A percentile compares a stretch with the other conserved stretches of the same genome.
Conservation (phyloP, 1,284 basidiomycete species). For the Inonotus obliquus region DNA sequence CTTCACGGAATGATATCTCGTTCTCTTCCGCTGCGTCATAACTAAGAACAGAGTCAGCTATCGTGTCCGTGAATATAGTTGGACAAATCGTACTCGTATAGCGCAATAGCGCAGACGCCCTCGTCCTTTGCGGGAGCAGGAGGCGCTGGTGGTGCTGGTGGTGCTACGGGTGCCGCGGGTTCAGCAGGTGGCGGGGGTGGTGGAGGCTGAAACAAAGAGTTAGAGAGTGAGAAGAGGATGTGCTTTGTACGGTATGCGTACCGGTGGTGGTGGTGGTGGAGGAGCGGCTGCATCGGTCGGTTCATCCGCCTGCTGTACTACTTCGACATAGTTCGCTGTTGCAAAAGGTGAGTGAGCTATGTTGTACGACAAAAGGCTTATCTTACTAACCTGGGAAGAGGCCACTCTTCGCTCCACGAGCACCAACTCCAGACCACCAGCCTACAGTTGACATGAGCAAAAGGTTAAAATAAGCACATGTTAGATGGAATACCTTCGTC, state of each 20-base stretch:
- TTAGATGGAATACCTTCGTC: constrained; percentile 50
- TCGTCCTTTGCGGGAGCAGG: constrained; percentile 39
- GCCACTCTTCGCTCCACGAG: constrained; percentile 58
- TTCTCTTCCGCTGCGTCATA: constrained; percentile 88
- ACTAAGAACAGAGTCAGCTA: constrained; percentile 32
- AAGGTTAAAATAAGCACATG: background rate
- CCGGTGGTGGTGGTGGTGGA: constrained; percentile 40
- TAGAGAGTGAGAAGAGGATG: background rate
- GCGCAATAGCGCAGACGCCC: constrained; percentile 61
- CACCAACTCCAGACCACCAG: constrained; percentile 78
- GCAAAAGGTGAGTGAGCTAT: background rate
- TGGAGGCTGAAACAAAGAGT: constrained; percentile 24
- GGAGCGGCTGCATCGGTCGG: constrained; percentile 35
- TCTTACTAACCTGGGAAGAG: constrained; percentile 63
- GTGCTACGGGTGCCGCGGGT: constrained; percentile 34
- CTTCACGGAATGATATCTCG: constrained; percentile 81
- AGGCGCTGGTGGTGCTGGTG: constrained; percentile 27
- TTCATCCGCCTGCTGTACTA: constrained; percentile 43
- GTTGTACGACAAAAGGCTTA: background rate
- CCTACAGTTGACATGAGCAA: constrained; percentile 22
- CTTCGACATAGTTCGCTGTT: constrained; percentile 77
- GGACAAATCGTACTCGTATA: constrained; percentile 62
- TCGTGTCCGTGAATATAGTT: background rate
- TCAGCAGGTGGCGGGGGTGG: constrained; percentile 37
- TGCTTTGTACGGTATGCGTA: constrained; percentile 25